Conservation (phyloP, 345 rosid genomes). For the Toxicodendron radicans region DNA sequence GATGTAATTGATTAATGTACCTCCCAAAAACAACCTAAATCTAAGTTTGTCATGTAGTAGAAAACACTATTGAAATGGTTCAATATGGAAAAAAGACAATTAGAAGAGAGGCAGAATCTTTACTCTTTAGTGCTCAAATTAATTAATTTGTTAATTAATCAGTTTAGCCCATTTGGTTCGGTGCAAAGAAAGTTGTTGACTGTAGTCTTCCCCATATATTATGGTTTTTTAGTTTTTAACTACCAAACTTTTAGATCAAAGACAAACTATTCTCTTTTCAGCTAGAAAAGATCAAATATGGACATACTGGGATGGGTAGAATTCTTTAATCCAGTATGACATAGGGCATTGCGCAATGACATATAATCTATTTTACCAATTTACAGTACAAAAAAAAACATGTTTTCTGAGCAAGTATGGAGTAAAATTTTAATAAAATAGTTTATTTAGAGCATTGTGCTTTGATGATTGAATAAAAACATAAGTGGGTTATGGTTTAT, state of each 20-base stretch:
- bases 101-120: background rate
- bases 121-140: background rate
- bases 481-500: conserved; percentile 53
- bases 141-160: conserved; percentile 10
- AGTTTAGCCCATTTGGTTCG: conserved; percentile 23
- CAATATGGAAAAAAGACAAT: background rate
- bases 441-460: conserved; percentile 23
- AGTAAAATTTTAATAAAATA: conserved; percentile 3
- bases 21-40: background rate
- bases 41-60: background rate
- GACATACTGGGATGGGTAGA: conserved; percentile 52
- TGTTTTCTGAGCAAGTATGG: conserved; percentile 44
- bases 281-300: conserved; percentile 20
- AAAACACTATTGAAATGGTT: background rate
- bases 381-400: conserved; percentile 10
- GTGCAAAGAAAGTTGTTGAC: background rate
- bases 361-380: conserved; percentile 7
- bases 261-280: conserved; percentile 33
- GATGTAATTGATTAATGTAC: background rate
- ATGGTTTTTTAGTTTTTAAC: background rate
- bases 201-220: conserved; percentile 14
- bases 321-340: conserved; percentile 28
- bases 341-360: conserved; percentile 15
- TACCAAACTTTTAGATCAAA: conserved; percentile 18
- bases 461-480: conserved; percentile 60